Evolutionary conservation across 192 early-diverging fungal genomes (phyloP), one percentile per base, ranked within the genome.

Genomic region (Bifiguratus adelaidae): DNA sequence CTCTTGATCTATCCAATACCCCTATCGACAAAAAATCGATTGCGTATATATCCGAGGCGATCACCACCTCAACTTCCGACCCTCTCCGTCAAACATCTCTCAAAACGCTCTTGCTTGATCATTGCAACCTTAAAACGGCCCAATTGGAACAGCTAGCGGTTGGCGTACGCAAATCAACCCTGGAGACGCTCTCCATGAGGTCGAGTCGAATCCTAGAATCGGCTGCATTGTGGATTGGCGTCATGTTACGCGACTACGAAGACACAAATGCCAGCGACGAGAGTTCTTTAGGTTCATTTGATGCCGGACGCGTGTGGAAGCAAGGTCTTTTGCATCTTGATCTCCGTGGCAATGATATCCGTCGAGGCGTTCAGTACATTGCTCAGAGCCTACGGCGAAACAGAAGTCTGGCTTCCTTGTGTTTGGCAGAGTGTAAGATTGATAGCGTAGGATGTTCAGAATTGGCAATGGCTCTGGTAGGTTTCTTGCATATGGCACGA

Each of bases 1-100:
- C 60, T 30, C 70, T 90, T 9, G 79, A 90, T 43, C 57, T 92
- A 2, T 85, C 86, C 3, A 77, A 78, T 5, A 71, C 78, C 9
- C 50, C 73, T 0, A 69, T 88, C 27, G 83, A 86, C 42, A 80
- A 83, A 52, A 80, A 80, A 45, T 70, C 76, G 16, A 62, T 78
- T 2, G 63, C 74, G 1, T 85, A 80, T 38, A 51, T 91, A 40
- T 66, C 77, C 2, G 78, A 82, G n/a, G 81, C 81, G 0, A 61
- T 85, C 29, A 67, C 44, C 13, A 22, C 49, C 16, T 26, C 21
- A 20, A 28, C 20, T 15, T 12, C 4, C 30, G 44, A 9, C 13
- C 44, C 23, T 20, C 40, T 27, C 37, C 49, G 13, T 36, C n/a
- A n/a, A n/a, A 4, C 43, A 13, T 19, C 36, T 15, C 27, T 62